A percentile compares a stretch with the other conserved stretches of the same genome.
Evolutionary conservation across 768 basidiomycete genomes (phyloP).

Genomic region (Auricularia auricula-judae): DNA sequence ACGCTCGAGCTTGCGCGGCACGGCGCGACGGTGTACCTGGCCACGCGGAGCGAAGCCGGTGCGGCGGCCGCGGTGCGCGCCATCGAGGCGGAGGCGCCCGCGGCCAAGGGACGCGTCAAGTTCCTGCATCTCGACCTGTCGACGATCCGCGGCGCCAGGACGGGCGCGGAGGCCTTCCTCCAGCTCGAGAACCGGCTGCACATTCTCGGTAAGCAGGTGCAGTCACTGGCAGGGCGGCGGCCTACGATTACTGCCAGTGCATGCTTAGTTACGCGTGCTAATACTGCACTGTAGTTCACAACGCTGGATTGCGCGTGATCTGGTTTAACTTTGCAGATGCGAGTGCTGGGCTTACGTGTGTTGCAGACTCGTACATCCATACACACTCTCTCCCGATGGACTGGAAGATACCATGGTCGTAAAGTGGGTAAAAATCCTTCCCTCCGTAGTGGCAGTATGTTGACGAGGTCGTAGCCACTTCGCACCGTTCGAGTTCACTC

Average conservation of each 20-base stretch:
- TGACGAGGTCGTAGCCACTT: background rate
- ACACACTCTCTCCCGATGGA: constrained; percentile 8
- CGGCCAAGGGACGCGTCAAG: background rate
- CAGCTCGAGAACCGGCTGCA: background rate
- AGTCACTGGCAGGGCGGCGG: too few species aligned
- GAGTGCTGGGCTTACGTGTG: constrained; percentile 17
- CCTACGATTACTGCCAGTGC: background rate
- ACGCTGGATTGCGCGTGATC: constrained; percentile 1
- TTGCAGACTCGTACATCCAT: constrained; percentile 4
- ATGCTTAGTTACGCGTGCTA: constrained; percentile 11
- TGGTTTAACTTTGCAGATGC: constrained; percentile 11
- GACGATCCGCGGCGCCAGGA: background rate
- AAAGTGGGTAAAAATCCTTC: constrained; percentile 3
- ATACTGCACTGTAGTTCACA: constrained; percentile 9
- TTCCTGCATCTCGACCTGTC: background rate
- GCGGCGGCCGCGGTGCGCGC: background rate
- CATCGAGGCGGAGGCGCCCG: background rate
- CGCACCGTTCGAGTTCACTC: background rate
- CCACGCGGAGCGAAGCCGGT: background rate
- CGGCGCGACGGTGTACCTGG: constrained; percentile 32
- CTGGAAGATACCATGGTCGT: background rate
- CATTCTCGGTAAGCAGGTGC: background rate
- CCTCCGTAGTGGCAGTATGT: background rate
- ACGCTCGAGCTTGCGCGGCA: constrained; percentile 38
- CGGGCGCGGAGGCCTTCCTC: background rate